phyloP scores from a whole-genome alignment of 768 basidiomycete species.

The Suillus plorans region DNA sequence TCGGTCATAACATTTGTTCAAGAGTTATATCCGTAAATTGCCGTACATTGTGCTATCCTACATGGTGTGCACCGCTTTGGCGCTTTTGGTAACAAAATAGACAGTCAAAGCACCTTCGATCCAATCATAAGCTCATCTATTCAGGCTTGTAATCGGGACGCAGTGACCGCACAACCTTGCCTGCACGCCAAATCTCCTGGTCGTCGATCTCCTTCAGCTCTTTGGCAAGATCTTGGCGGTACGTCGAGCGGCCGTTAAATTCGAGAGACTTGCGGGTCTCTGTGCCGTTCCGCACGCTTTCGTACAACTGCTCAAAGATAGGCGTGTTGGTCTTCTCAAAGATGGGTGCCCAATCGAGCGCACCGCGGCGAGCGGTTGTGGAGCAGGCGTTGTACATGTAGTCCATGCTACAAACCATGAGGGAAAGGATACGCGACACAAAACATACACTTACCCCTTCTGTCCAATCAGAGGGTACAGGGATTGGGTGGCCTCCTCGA shows the following conservation, averaged over 20 bases:
- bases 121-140: conserved; percentile 22
- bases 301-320: conserved; percentile 92
- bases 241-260: conserved; percentile 90
- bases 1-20: neutral
- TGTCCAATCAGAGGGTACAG: conserved; percentile 96
- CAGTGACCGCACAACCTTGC: conserved; percentile 88
- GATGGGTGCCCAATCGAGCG: conserved; percentile 98
- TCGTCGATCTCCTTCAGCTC: conserved; percentile 94
- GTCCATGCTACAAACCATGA: conserved; percentile 69
- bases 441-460: conserved; percentile 63
- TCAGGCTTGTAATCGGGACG: conserved; percentile 83
- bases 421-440: neutral
- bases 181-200: conserved; percentile 99
- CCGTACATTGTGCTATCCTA: conserved; percentile 21
- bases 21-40: conserved; percentile 18
- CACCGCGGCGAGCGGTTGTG: conserved; percentile 97
- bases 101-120: neutral
- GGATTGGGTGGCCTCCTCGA: conserved; percentile 99
- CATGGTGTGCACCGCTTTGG: conserved; percentile 20
- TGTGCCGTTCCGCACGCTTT: conserved; percentile 91
- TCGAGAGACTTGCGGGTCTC: conserved; percentile 97
- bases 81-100: conserved; percentile 18
- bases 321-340: conserved; percentile 94
- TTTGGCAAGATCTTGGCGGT: conserved; percentile 88
- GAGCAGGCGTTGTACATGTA: conserved; percentile 99